Evolutionary conservation across 2,329 filamentous ascomycete species (phyloP), one percentile per base, ranked within the genome.

Genomic region (Claviceps sorghi): DNA sequence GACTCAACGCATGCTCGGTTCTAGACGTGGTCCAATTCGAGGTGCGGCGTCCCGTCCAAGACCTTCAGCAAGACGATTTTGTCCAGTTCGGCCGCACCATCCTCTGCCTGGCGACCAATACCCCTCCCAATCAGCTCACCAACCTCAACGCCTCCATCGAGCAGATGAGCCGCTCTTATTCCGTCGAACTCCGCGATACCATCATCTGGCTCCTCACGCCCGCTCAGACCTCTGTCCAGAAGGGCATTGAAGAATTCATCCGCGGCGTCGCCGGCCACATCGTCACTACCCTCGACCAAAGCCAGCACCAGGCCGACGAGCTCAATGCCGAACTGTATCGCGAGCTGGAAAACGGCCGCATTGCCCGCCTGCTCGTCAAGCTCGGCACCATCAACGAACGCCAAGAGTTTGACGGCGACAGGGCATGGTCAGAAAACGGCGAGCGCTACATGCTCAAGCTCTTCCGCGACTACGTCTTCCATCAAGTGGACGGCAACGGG

Each of bases 391-490:
- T 98, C 64, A 93, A 93, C 62, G 93, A 98, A 67, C 82, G 93
- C 11, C 87, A 85, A 1, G 91, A 97, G 62, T 84, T 86, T 56
- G 86, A 88, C 51, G 81, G 82, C 42, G 85, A 90, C 55, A 72
- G 77, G 0, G 75, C 79, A 48, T 98, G 93, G 91, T 87, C 88
- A 4, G 91, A 97, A 66, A 93, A 86, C 48, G 91, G 91, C 29
- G 88, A 95, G 61, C 81, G 90, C 30, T 97, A 95, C 65, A 86
- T 88, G 64, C 75, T 98, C 57, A 96, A 95, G 69, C 77, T 98
- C 9, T 97, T 97, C 73, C 81, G 93, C 49, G 93, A 98, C 68
- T 97, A 94, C 61, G 88, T 96, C 42, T 98, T 97, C 69, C 93
- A 98, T 66, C 90, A 95, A 62, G 89, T 96, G 13, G 89, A 97